These are phyloP conservation scores for Yamadazyma songkhlaensis DNA, from an alignment of 1,139 yeast species.

Conservation along the genomic window DNA sequence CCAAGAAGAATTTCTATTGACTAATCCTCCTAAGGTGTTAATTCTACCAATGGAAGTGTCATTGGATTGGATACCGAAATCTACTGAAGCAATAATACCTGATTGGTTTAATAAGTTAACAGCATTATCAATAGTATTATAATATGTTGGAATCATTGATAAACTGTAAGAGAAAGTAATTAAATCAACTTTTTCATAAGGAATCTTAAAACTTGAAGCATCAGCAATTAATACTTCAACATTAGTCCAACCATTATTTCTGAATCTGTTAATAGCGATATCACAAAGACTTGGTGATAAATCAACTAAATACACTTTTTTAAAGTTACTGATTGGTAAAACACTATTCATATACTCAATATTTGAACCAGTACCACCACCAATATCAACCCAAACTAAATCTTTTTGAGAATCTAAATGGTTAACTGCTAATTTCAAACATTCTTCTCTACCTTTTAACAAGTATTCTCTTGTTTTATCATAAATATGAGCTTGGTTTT, in stretches of 20 bases:
- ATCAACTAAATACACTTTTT: slow-evolving; percentile 70
- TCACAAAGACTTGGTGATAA: slow-evolving; percentile 74
- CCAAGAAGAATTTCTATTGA: slow-evolving; percentile 75
- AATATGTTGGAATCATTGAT: slow-evolving; percentile 82
- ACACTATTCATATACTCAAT: slow-evolving; percentile 69
- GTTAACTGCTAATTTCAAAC: slow-evolving; percentile 56
- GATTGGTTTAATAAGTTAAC: slow-evolving; percentile 49
- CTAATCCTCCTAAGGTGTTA: slow-evolving; percentile 71
- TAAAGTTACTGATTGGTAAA: slow-evolving; percentile 51
- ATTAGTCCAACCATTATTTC: slow-evolving; percentile 50
- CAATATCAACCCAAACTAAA: slow-evolving; percentile 78
- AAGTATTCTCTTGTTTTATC: slow-evolving; percentile 65
- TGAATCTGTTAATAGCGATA: slow-evolving; percentile 62
- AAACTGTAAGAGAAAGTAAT: slow-evolving; percentile 77
- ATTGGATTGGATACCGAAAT: slow-evolving; percentile 72
- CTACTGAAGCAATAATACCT: slow-evolving; percentile 69
- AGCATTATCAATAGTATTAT: slow-evolving; percentile 75
- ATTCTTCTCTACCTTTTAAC: slow-evolving; percentile 68
- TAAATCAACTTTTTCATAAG: slow-evolving; percentile 47
- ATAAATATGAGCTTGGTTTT: slow-evolving; percentile 72
- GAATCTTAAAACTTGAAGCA: slow-evolving; percentile 67
- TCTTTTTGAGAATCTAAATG: slow-evolving; percentile 45
- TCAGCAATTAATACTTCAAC: slow-evolving; percentile 73
- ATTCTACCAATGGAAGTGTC: slow-evolving; percentile 68
- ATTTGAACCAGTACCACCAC: slow-evolving; percentile 85